Conservation (phyloP, 192 early-diverging fungal species). For the Entrophospora sp. region DNA sequence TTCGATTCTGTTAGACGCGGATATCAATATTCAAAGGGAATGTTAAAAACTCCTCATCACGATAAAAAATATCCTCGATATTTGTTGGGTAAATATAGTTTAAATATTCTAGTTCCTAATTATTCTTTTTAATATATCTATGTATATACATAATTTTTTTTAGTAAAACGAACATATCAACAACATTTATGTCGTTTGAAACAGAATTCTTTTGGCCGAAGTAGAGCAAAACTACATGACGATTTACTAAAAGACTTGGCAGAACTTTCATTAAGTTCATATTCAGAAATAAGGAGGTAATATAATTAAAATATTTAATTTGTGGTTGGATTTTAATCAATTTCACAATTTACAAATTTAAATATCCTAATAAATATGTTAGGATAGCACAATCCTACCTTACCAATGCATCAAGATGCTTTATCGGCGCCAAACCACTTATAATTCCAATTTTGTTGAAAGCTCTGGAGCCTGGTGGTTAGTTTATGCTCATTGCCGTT, state of each 20-base stretch:
- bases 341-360: neutral
- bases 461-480: conserved; percentile 32
- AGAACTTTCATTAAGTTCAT: conserved; percentile 46
- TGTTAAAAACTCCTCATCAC: conserved; percentile 32
- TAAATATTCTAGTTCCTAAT: neutral
- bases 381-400: conserved; percentile 44
- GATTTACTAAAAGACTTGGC: conserved; percentile 42
- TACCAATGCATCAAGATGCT: conserved; percentile 37
- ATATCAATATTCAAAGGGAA: conserved; percentile 43
- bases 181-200: conserved; percentile 47
- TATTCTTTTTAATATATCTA: neutral
- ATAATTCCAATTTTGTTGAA: conserved; percentile 42
- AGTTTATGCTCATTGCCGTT: too few species aligned
- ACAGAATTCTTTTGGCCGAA: conserved; percentile 42
- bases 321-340: neutral
- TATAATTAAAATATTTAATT: neutral
- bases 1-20: conserved; percentile 43
- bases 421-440: conserved; percentile 38
- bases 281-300: conserved; percentile 52
- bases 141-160: neutral
- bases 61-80: conserved; percentile 49
- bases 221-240: conserved; percentile 41
- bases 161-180: conserved; percentile 40
- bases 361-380: neutral
- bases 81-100: conserved; percentile 26